Evolutionary conservation across 208 protist species (phyloP), one percentile per base, ranked within the genome.

Genomic region (Leishmania braziliensis): DNA sequence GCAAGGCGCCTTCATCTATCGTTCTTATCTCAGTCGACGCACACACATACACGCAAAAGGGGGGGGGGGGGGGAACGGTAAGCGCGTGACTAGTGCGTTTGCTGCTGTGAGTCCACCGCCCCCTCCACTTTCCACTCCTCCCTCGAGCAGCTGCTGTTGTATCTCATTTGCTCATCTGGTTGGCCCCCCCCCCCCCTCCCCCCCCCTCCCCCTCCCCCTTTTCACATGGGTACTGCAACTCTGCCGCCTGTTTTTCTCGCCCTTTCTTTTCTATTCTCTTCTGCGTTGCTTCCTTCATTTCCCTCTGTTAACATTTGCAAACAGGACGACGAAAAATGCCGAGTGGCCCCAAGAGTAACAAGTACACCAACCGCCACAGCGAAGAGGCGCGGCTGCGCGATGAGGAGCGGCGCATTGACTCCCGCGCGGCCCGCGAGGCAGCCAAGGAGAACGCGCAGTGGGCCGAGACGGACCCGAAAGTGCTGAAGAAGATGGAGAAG

Each of bases 331-430:
- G 33, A 69, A 60, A 54, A 66, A 97, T 97, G 94, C 94, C 94
- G n/a, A 97, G 94, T 68, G 94, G 92, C 53, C 88, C 93, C 33
- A 96, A 96, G 84, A 89, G 84, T 14, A 95, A 93, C 83, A 97
- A 98, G 83, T 97, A 81, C 83, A 87, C 85, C 72, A 97, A 98
- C 77, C 93, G 93, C 78, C 95, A 98, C 88, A 91, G 89, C 36
- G 90, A 85, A 84, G 95, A 97, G 87, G 93, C 93, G 53, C 88
- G 89, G 18, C 83, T 90, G 78, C 91, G 95, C 5, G 86, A 94
- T 48, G 83, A 91, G 82, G 92, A 95, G 86, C 89, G 91, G 12
- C 77, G 50, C 20, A 65, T 83, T 5, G 73, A 85, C 29, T 71
- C 62, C 33, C 90, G 91, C 65, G 80, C 74, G 3, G 82, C 80